A percentile compares a stretch with the other conserved stretches of the same genome.
Conservation (phyloP, 352 stramenopile species). For the Phytophthora multivora region DNA sequence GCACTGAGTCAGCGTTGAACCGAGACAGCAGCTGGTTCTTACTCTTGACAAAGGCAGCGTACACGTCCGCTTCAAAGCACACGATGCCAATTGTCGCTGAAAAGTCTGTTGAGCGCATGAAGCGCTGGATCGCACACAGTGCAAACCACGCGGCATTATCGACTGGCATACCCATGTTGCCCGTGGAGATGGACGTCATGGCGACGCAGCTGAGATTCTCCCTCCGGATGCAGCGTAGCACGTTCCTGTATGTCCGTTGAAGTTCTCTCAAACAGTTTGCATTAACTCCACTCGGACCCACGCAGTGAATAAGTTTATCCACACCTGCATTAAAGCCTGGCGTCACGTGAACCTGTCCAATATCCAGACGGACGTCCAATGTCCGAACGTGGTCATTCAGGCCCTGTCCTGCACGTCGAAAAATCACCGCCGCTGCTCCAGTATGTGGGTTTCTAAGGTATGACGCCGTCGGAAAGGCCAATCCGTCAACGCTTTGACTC, state of each 20-base stretch:
- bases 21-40: conserved; percentile 26
- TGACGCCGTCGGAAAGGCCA: conserved; percentile 39
- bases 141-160: conserved; percentile 42
- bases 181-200: conserved; percentile 70
- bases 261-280: conserved; percentile 26
- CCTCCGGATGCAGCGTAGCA: conserved; percentile 39
- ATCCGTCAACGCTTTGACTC: conserved; percentile 30
- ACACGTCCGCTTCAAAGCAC: conserved; percentile 49
- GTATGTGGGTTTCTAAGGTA: conserved; percentile 33
- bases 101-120: conserved; percentile 52
- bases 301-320: conserved; percentile 61
- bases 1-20: conserved; percentile 29
- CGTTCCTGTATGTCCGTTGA: conserved; percentile 40
- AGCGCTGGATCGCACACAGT: conserved; percentile 59
- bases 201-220: conserved; percentile 58
- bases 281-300: conserved; percentile 49
- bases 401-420: conserved; percentile 28
- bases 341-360: conserved; percentile 44
- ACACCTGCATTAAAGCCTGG: conserved; percentile 60
- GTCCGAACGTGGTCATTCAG: conserved; percentile 30
- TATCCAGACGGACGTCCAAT: conserved; percentile 18
- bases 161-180: conserved; percentile 53
- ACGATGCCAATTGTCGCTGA: conserved; percentile 53
- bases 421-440: conserved; percentile 36
- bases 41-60: conserved; percentile 41